These are phyloP conservation scores for Phlyctochytrium planicorne DNA, from an alignment of 192 early-diverging fungal genomes.

Conservation along the genomic window DNA sequence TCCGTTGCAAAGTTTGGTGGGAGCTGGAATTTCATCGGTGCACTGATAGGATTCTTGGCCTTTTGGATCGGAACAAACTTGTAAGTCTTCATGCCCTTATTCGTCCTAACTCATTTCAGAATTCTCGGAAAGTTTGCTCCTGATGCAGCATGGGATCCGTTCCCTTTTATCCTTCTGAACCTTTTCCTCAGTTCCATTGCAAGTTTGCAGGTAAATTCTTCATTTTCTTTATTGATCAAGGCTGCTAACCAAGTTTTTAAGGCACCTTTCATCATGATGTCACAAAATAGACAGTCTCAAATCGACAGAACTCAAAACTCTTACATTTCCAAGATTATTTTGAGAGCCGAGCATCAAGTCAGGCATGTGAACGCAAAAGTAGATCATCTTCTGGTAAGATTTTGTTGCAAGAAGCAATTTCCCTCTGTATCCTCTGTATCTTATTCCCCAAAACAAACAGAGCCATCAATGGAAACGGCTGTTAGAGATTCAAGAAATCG, in stretches of 20 bases:
- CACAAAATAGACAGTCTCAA: constrained; percentile 43
- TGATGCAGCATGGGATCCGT: constrained; percentile 37
- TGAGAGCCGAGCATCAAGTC: constrained; percentile 40
- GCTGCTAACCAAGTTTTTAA: neutral
- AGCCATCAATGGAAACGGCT: constrained; percentile 45
- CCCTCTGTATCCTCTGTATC: constrained; percentile 3
- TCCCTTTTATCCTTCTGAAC: constrained; percentile 48
- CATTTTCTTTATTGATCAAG: no score
- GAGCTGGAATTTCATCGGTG: constrained; percentile 36
- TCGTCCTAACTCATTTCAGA: neutral
- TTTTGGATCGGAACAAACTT: constrained; percentile 28
- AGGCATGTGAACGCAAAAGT: constrained; percentile 46
- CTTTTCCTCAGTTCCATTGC: constrained; percentile 40
- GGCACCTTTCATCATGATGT: constrained; percentile 55
- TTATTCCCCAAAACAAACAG: no score
- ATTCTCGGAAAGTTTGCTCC: neutral
- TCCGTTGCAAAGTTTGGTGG: constrained; percentile 36
- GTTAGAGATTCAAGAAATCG: constrained; percentile 47
- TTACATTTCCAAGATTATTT: constrained; percentile 32
- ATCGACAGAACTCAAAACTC: constrained; percentile 34
- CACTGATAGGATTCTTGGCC: constrained; percentile 27
- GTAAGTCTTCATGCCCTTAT: constrained; percentile 6
- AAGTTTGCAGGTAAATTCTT: constrained; percentile 34
- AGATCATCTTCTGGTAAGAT: constrained; percentile 35
- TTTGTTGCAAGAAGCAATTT: neutral